Base-by-base conservation (phyloP, 2,329 filamentous ascomycete genomes). In the Zarea fungicola region DNA sequence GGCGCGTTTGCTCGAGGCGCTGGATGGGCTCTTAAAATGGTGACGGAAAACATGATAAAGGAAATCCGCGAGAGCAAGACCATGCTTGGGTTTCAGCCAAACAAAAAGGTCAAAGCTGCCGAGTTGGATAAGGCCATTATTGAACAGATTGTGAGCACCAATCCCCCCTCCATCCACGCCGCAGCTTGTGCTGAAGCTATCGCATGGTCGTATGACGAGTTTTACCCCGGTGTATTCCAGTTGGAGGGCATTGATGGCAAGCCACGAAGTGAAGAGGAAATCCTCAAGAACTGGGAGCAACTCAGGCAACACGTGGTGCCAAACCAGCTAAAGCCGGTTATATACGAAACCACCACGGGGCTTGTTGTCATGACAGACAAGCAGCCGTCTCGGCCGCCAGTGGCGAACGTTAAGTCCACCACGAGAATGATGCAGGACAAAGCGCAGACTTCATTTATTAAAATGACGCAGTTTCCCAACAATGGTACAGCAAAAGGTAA, bases 211-310 rank as follows among this genome's bases (percentile, higher is more conserved):
- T 45, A 44, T 41, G 48, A 44, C 25, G 35, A 45, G 31, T 45
- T 43, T 29, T 50, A 50, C 19, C 48, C 48, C 5, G 48, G 41
- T n/a, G 41, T 50, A 21, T 50, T 50, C 31, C 21, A 23, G 6
- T 39, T 42, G 19, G 46, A 49, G 18, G 39, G 39, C 14, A 29
- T 13, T 21, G 26, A 42, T n/a, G 46, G 46, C 18, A 35, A n/a
- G 31, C 29, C 29, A 31, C 36, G 42, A n/a, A 26, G 35, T 11
- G 37, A 29, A 4, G 19, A 36, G 5, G 37, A 49, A 6, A 42
- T 49, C 1, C n/a, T 42, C n/a, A 16, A 42, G 3, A 31, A 29
- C 5, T 49, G 46, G 46, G 23, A 29, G 22, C 29, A 5, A 16
- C 37, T 49, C 18, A 7, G n/a, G 3, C 16, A 25, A 3, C 28